Evolutionary conservation across 306 rosid species (phyloP), one percentile per base, ranked within the genome.

Genomic region (Senna siamea): DNA sequence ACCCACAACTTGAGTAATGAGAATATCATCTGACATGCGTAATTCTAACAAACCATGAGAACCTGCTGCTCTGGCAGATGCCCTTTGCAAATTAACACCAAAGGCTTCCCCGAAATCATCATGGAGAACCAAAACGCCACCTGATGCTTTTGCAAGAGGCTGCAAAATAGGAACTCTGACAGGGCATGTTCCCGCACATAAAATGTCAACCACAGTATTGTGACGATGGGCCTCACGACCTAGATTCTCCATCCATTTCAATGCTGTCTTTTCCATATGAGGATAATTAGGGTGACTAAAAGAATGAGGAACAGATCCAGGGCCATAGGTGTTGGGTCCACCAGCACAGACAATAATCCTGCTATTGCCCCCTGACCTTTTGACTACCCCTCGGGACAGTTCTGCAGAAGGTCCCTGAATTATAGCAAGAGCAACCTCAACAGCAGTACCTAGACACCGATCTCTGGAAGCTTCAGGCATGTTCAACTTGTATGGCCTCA

Each of bases 91-190:
- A 86, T 94, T 94, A 77, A 94, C 97, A 34, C 99, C 99, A 83
- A 94, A 94, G 61, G 99, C 99, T 87, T 94, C 99, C 40, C 99
- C 99, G 72, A 94, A 94, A 88, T 94, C 98, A 66, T 94, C 99
- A 65, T 94, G 97, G 81, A 94, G 97, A 79, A 92, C 88, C 77
- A 94, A 83, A 78, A 94, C 92, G 19, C 99, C 99, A 53, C 99
- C 99, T 34, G 99, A 90, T 72, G 96, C 88, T 81, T 94, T 92
- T 70, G 96, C 96, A 64, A 94, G 96, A 80, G 99, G 99, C 80
- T 92, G 97, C 81, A 94, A 78, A 64, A 92, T 82, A 76, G 99
- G 96, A 79, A 94, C 92, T 84, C 99, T 92, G 66, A 92, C 90
- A 35, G 99, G 97, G 87, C 99, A 94, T 8, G 94, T 90, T 74